Base-by-base conservation (phyloP, 805 yeast species). In the Scheffersomyces ergatensis region DNA sequence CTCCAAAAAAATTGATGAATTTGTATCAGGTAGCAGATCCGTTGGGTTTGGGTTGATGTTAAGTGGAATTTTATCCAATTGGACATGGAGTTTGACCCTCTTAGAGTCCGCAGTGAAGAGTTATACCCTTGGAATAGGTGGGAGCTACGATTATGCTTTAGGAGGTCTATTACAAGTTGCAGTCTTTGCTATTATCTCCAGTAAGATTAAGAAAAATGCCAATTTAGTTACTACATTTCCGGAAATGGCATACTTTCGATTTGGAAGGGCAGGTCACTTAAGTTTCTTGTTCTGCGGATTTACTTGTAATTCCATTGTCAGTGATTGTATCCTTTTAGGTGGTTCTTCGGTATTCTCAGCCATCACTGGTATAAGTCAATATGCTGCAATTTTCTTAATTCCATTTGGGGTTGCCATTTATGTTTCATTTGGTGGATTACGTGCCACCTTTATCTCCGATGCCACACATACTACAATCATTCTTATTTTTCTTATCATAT, bases 301-400 rank as follows among this genome's bases (percentile, higher is more conserved):
- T 16, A 49, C 49, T 5, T 54, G 58, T 27, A 60, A 26, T 53
- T 49, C 57, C 2, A 41, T 54, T 29, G 53, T 51, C 15, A 45
- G 57, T 20, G 43, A 56, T 4, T 52, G 54, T 35, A 47, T 55
- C 17, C 40, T 56, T 19, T 40, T 57, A 12, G 57, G 57, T 43
- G 96, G 95, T 17, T 80, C 92, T 31, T 89, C 93, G 1, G 85
- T 86, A 4, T 81, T 88, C 43, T 70, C 68, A 46, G 83, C 82
- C 49, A 68, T 88, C 45, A 88, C 96, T 3, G 96, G 96, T 1
- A 67, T 70, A 69, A 69, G 82, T 58, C 76, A 82, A 2, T 53
- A 50, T 15, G 57, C 57, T 26, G 55, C 60, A 11, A 40, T 50
- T 25, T 53, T 50, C 44, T 43, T 57, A 32, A 45, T 57, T 18